Percentiles rank a stretch among this genome's conserved stretches.
phyloP scores from a whole-genome alignment of 306 rosid genomes.

The Vicia faba region DNA sequence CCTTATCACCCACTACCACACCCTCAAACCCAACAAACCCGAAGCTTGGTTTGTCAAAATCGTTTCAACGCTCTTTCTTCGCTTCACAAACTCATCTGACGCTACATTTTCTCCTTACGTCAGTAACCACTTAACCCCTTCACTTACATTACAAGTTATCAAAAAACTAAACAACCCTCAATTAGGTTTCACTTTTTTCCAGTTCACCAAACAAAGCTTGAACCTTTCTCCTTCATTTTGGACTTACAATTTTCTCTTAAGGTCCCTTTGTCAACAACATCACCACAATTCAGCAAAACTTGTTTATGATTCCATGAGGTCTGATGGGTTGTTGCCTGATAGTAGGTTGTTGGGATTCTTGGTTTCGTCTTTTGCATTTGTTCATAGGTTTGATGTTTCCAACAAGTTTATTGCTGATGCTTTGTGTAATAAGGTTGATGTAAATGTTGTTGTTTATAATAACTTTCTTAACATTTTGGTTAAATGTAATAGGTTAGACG shows the following conservation, averaged over 20 bases:
- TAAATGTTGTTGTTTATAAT: conserved; percentile 60
- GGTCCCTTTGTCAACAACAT: conserved; percentile 72
- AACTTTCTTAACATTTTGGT: conserved; percentile 62
- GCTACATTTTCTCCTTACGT: conserved; percentile 35
- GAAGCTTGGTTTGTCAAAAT: conserved; percentile 81
- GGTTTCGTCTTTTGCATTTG: conserved; percentile 65
- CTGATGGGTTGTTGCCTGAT: conserved; percentile 66
- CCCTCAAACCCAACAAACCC: conserved; percentile 31
- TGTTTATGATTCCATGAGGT: conserved; percentile 68
- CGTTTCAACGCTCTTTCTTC: conserved; percentile 66
- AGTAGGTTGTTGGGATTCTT: conserved; percentile 55
- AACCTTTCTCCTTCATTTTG: conserved; percentile 49
- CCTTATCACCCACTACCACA: background rate
- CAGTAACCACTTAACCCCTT: conserved; percentile 56
- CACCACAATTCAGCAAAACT: conserved; percentile 61
- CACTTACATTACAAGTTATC: conserved; percentile 68
- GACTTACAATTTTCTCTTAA: conserved; percentile 67
- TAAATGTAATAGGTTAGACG: conserved; percentile 51
- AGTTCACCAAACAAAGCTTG: conserved; percentile 56
- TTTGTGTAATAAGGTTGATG: conserved; percentile 41
- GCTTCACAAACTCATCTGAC: conserved; percentile 53
- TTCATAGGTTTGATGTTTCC: conserved; percentile 54
- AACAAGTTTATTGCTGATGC: conserved; percentile 58
- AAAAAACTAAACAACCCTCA: conserved; percentile 59
- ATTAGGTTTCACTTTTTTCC: conserved; percentile 67